Base-by-base conservation (phyloP, 192 early-diverging fungal species). In the Umbelopsis isabellina region DNA sequence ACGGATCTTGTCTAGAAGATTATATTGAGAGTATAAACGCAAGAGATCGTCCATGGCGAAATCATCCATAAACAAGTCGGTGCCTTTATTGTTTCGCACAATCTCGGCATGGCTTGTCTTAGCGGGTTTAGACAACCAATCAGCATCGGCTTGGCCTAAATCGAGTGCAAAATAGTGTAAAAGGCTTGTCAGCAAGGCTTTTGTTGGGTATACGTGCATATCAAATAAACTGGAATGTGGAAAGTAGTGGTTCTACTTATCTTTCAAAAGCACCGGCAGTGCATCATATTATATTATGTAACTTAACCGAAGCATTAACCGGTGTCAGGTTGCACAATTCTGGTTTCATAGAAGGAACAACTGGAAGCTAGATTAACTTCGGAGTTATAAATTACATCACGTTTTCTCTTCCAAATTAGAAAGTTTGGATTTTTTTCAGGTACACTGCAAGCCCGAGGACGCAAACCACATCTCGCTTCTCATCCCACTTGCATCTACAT, bases 141-240 rank as follows among this genome's bases (percentile, higher is more conserved):
- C 33, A 61, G 55, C 30, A 30, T 61, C 55, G 55, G 55, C 11
- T 18, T 61, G 55, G 4, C 55, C 55, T 2, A 61, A 35, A n/a
- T 61, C 55, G 16, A 61, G 27, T 8, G 55, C 12, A n/a, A 61
- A 35, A 61, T 61, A 61, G 55, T 61, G 7, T 15, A 30, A 35
- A 35, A 61, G 30, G 10, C 18, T 13, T 61, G 55, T 4, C 55
- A 61, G 30, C 55, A 33, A 61, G 30, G 55, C 30, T n/a, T 6
- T 61, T 41, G 37, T 41, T 41, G 37, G 37, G 10, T 41, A 41
- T 41, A 41, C 10, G 37, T 41, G 10, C 37, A 41, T 41, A 10
- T 41, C 37, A 41, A 41, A 41, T 41, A 41, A 41, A 1, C 27
- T 41, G 0, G 37, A 41, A 0, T 41, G 10, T 41, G 7, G 10